phyloP scores from a whole-genome alignment of 345 rosid genomes.

The Acer negundo region DNA sequence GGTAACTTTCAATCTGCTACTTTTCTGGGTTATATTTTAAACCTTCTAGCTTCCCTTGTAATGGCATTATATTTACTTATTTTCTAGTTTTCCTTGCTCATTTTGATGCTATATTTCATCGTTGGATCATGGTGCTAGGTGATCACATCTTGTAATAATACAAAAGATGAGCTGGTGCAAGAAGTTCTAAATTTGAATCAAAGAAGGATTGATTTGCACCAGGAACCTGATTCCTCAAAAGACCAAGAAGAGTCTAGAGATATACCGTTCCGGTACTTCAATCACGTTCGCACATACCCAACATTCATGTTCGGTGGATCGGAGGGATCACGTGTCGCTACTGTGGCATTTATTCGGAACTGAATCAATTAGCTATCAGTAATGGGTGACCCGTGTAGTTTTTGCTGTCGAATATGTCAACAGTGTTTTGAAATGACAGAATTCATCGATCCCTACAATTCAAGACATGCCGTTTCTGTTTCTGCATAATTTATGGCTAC shows the following conservation, averaged over 20 bases:
- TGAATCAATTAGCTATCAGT: constrained; percentile 25
- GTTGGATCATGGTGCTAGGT: constrained; percentile 46
- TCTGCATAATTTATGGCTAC: not conserved
- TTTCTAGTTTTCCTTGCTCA: not conserved
- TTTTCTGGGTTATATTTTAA: not conserved
- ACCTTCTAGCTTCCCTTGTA: not conserved
- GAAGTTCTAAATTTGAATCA: constrained; percentile 72
- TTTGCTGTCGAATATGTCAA: no score
- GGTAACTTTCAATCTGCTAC: constrained; percentile 42
- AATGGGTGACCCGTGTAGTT: not conserved
- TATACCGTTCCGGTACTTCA: constrained; percentile 57
- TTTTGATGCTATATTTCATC: not conserved
- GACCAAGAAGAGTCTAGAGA: constrained; percentile 44
- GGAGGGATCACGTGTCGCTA: constrained; percentile 89
- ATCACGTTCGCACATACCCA: constrained; percentile 84
- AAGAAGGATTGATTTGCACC: constrained; percentile 40
- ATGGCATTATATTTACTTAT: not conserved
- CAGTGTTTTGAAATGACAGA: not conserved
- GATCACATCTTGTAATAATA: constrained; percentile 84
- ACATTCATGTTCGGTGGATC: constrained; percentile 89
- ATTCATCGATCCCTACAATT: not conserved
- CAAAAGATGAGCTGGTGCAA: constrained; percentile 82
- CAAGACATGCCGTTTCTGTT: not conserved
- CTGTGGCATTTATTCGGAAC: constrained; percentile 79
- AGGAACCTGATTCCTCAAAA: constrained; percentile 33